These are phyloP conservation scores for Silene noctiflora DNA, from an alignment of 179 eudicot species.

Conservation along the genomic window DNA sequence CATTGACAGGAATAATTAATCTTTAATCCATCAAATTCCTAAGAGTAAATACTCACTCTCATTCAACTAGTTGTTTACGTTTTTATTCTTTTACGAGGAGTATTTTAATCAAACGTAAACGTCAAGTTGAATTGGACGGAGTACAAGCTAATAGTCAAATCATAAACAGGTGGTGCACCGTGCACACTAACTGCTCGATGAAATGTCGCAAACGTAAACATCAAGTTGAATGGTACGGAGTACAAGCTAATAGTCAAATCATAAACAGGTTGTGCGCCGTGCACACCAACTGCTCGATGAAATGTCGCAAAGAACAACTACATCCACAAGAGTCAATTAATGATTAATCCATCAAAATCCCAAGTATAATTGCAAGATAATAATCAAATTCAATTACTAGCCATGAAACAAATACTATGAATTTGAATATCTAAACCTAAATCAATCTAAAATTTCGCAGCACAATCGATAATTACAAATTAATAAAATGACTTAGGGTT, in stretches of 20 bases:
- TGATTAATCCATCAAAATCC: neutral
- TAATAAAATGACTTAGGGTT: neutral
- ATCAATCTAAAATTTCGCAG: neutral
- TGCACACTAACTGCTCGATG: conserved; percentile 26
- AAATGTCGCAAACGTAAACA: conserved; percentile 18
- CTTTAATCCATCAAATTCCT: neutral
- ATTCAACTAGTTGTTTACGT: neutral
- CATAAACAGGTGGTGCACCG: too few relatives aligned
- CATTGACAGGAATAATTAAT: neutral
- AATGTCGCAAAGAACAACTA: conserved; percentile 17
- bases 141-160: too few relatives aligned
- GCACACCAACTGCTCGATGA: conserved; percentile 26
- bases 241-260: too few relatives aligned
- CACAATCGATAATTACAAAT: neutral
- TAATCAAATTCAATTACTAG: neutral
- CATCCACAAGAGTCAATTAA: neutral
- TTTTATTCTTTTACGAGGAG: neutral
- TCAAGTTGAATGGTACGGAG: too few relatives aligned
- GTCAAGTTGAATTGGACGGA: too few relatives aligned
- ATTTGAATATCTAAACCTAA: neutral
- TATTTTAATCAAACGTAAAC: neutral
- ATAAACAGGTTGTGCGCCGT: neutral
- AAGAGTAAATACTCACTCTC: neutral
- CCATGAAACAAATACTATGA: neutral
- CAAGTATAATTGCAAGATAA: neutral